Conservation (phyloP, 2,329 filamentous ascomycete genomes). For the Tricladium varicosporioides region DNA sequence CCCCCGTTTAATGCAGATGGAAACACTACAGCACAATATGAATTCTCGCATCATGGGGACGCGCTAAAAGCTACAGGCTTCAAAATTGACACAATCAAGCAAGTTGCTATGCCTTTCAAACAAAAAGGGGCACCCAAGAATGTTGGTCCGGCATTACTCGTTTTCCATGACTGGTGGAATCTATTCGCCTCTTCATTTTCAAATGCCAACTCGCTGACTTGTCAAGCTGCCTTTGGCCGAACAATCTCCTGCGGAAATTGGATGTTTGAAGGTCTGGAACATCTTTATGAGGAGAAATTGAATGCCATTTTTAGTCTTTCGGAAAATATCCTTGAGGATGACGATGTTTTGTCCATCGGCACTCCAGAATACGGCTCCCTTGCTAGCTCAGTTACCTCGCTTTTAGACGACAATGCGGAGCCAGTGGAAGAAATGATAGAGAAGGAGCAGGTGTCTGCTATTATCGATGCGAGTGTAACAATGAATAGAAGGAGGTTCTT, state of each 20-base stretch:
- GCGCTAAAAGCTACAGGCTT: conserved; percentile 21
- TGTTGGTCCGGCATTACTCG: conserved; percentile 14
- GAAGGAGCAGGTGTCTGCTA: conserved; percentile 15
- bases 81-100: conserved; percentile 22
- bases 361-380: conserved; percentile 3
- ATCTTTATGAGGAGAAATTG: conserved; percentile 18
- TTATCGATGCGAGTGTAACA: conserved; percentile 21
- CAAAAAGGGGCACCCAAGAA: conserved; percentile 16
- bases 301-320: conserved; percentile 19
- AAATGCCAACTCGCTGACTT: conserved; percentile 7
- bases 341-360: conserved; percentile 11
- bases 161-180: conserved; percentile 30
- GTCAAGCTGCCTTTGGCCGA: conserved; percentile 20
- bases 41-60: conserved; percentile 20
- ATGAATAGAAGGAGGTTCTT: conserved; percentile 28
- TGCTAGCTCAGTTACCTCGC: conserved; percentile 2
- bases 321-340: conserved; percentile 6
- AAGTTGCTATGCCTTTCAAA: conserved; percentile 17
- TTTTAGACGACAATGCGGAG: conserved; percentile 1
- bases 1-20: conserved; percentile 24
- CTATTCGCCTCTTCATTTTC: conserved; percentile 13
- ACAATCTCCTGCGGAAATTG: conserved; percentile 28
- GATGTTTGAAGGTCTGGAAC: conserved; percentile 16
- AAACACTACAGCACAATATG: conserved; percentile 10
- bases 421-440: conserved; percentile 9